Evolutionary conservation across 2,329 filamentous ascomycete genomes (phyloP).

Genomic region (Fonsecaea pugnacius): DNA sequence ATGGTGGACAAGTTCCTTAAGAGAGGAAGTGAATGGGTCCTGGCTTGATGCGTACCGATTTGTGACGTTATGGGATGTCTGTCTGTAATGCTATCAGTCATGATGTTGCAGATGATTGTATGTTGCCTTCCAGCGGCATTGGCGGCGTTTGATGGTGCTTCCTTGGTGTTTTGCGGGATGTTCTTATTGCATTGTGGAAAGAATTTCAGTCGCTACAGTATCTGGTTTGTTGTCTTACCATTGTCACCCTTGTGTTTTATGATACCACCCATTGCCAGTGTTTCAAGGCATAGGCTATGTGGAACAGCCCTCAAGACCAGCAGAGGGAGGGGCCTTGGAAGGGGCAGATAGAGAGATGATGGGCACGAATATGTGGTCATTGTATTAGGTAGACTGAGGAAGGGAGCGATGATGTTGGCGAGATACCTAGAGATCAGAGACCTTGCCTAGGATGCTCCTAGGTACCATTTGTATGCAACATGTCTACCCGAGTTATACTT

Average conservation of each 20-base stretch:
- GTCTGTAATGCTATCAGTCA: constrained; percentile 1
- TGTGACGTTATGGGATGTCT: constrained; percentile 4
- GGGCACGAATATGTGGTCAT: not conserved
- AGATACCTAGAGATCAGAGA: not conserved
- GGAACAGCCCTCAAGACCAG: not conserved
- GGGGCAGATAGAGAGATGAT: not conserved
- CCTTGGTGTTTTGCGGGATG: not conserved
- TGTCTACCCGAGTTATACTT: not conserved
- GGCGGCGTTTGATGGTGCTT: constrained; percentile 6
- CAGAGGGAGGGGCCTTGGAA: not conserved
- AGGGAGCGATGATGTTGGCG: not conserved
- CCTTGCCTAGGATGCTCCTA: too few species aligned
- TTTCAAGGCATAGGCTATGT: not conserved
- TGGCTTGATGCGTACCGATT: constrained; percentile 49
- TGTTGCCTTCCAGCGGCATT: constrained; percentile 21
- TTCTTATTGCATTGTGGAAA: not conserved
- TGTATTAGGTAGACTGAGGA: constrained; percentile 1
- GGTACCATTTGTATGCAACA: not conserved
- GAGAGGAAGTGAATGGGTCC: constrained; percentile 92
- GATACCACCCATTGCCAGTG: constrained; percentile 11
- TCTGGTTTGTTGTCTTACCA: not conserved
- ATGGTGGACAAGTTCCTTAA: constrained; percentile 98
- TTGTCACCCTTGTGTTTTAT: not conserved
- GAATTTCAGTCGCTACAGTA: not conserved
- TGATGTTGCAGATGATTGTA: constrained; percentile 18